Base-by-base conservation (phyloP, 1,284 basidiomycete genomes). In the Sanghuangporus weigelae region DNA sequence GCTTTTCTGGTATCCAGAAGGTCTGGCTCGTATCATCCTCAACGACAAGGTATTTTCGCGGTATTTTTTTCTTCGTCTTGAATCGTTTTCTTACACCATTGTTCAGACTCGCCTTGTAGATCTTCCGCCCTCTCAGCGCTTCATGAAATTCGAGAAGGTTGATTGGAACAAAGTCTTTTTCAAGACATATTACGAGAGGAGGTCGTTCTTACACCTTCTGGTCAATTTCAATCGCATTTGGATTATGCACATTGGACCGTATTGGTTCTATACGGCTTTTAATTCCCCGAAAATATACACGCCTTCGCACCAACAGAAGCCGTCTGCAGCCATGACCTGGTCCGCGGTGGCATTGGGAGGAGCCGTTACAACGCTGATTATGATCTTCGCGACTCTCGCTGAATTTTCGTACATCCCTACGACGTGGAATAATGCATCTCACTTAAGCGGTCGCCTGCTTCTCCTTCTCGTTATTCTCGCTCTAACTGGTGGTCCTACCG, bases 1-100 rank as follows among this genome's bases (percentile, higher is more conserved):
- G 75, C 81, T 99, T 23, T 99, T 99, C 79, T 99, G 96, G 96
- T 99, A 99, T 75, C 97, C 97, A 7, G 97, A 99, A 76, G 96
- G 96, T 60, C 85, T 99, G 67, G 91, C 93, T 4, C 89, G 93
- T 70, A 98, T 99, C 70, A 84, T 93, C 11, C 82, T 99, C 39
- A 84, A 82, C 59, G 95, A 98, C 76, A 91, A 92, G 72, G 92
- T 92, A 70, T 61, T 85, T 78, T 16, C 42, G 12, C 58, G 57
- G 46, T 50, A 19, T 62, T 58, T 14, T 21, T 14, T 36, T 19
- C 39, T 59, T 14, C n/a, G n/a, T n/a, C 23, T 64, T 59, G 59
- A 19, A 40, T 21, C 2, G 49, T 60, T 39, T 63, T 5, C 23
- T 68, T 26, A 44, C n/a, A 26, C 11, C 14, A 60, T 59, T 36